Base-by-base conservation (phyloP, 2,329 filamentous ascomycete species). In the Aspergillus amoenus region DNA sequence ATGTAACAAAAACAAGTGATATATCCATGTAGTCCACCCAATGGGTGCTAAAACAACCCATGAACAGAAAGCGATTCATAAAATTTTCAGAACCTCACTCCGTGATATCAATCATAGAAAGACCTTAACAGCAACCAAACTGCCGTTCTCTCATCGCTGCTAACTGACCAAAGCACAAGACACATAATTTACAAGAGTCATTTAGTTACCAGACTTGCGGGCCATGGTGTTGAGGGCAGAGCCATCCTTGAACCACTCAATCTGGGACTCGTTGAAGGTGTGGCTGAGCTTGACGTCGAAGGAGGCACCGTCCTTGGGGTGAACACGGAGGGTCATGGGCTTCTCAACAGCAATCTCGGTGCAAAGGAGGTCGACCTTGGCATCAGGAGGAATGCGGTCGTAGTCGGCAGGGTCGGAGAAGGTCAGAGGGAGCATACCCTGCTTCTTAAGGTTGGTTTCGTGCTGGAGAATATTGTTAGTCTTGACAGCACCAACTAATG, bases 401-500 rank as follows among this genome's bases (percentile, higher is more conserved):
- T 99, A 99, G 79, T 99, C 94, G 75, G 89, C 93, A 56, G 93
- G 93, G 75, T 97, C 88, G 57, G 86, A 80, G 82, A 99, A 99
- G 70, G 93, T 97, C 65, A 99, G 85, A 71, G 94, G 94, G 81
- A 99, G 90, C 93, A 99, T 97, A 81, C 94, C 94, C 87, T 99
- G 94, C 89, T 99, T 99, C 91, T 99, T 99, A 83, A 99, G 81
- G 87, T 99, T 99, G 83, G 94, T 99, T 85, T 99, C 94, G 85
- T 99, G 94, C 79, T 81, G 60, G 52, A 49, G 30, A 32, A 27
- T 2, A 42, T n/a, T 30, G 55, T 68, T 62, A 69, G 63, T 58
- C 47, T 42, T 30, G 44, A 13, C 24, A 34, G 12, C 13, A 22
- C 22, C 12, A 45, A 30, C 12, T 21, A 13, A 41, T 9, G 12